Base-by-base conservation (phyloP, 768 basidiomycete genomes). In the Vararia minispora region DNA sequence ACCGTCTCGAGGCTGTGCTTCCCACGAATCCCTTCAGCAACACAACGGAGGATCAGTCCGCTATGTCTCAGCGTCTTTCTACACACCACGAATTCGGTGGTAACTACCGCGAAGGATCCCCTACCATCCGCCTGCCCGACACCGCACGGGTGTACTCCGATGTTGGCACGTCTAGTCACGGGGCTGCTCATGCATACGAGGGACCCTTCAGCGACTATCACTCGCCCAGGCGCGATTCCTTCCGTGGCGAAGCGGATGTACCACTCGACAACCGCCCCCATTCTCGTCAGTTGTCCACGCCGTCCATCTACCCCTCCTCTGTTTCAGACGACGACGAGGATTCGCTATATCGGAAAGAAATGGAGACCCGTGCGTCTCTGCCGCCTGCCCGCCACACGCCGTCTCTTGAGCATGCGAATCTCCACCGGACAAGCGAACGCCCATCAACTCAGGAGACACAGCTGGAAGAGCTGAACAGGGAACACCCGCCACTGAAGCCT, bases 1-100 rank as follows among this genome's bases (percentile, higher is more conserved):
- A 6, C 26, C 22, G 18, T 10, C 33, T 46, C 17, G 31, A 24
- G 46, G 26, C 47, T 41, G 28, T 50, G 46, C 42, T 45, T 27
- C 50, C 48, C 6, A 49, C 49, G n/a, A 50, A 51, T 43, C 63
- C 66, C 3, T 69, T 68, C 55, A 54, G 59, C 32, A 57, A 55
- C 39, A 57, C 57, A 33, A 49, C 48, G 14, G 45, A 42, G 17
- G 24, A 35, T 26, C 28, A 12, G 23, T 37, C 33, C 1, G 7
- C 11, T 25, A 23, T 24, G 13, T 13, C 3, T 17, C 37, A 28
- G 11, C 30, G 22, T n/a, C 3, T 8, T 13, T 5, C 16, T n/a
- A n/a, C n/a, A n/a, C n/a, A n/a, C n/a, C n/a, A n/a, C n/a, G n/a
- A n/a, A n/a, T n/a, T n/a, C n/a, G n/a, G n/a, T n/a, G n/a, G n/a